phyloP scores from a whole-genome alignment of 768 basidiomycete species.

The Boletus reticuloceps region DNA sequence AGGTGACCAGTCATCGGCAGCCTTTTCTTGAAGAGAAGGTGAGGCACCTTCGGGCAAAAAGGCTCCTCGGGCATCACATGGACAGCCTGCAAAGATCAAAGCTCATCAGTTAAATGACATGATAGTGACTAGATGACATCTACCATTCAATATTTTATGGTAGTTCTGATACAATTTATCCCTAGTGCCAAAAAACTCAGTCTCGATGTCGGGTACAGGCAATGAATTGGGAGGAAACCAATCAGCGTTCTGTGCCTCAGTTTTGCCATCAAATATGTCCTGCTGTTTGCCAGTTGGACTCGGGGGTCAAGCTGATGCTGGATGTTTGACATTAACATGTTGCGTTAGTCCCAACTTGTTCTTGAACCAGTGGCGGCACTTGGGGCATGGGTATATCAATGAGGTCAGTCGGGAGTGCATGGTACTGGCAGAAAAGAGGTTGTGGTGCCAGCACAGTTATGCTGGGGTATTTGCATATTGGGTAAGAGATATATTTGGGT shows the following conservation, averaged over 20 bases:
- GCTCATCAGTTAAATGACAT: neutral
- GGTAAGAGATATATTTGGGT: neutral
- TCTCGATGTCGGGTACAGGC: neutral
- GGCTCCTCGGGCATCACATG: neutral
- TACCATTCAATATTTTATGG: neutral
- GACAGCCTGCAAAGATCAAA: neutral
- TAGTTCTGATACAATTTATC: neutral
- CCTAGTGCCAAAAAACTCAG: neutral
- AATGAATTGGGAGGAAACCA: neutral
- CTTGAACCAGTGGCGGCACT: neutral
- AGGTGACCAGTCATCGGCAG: neutral
- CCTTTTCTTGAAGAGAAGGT: neutral
- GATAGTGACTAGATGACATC: neutral
- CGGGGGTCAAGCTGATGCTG: neutral
- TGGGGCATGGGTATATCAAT: neutral
- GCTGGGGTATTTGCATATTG: neutral
- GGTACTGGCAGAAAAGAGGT: too few relatives aligned
- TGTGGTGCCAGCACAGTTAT: too few relatives aligned
- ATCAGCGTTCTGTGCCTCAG: neutral
- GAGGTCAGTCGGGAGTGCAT: too few relatives aligned
- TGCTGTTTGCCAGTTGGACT: neutral
- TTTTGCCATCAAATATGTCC: neutral
- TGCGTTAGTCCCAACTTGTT: neutral
- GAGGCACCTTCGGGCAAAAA: neutral
- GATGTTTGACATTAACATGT: neutral